A percentile compares a stretch with the other conserved stretches of the same genome.
These are phyloP conservation scores for Yamadazyma kanchanaburiensis DNA, from an alignment of 1,139 yeast genomes.

Conservation along the genomic window DNA sequence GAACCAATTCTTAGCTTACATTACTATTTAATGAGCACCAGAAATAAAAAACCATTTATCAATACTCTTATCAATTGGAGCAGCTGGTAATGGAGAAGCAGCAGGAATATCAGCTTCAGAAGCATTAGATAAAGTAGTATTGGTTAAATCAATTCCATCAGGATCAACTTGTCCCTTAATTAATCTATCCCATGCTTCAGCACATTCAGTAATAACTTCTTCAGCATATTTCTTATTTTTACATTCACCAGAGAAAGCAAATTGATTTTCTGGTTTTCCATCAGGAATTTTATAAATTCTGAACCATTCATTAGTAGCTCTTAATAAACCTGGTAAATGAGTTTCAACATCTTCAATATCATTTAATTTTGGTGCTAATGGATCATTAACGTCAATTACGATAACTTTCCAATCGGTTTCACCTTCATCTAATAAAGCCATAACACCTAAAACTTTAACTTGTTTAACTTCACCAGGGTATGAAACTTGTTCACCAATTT, in stretches of 20 bases:
- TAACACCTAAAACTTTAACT: constrained; percentile 88
- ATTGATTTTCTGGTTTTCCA: constrained; percentile 84
- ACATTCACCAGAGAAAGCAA: constrained; percentile 83
- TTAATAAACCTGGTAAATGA: constrained; percentile 80
- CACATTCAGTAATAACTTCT: constrained; percentile 69
- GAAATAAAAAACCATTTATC: constrained; percentile 99
- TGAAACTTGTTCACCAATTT: constrained; percentile 73
- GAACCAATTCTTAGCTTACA: too few species aligned
- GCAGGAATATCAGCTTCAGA: constrained; percentile 59
- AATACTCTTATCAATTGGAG: constrained; percentile 92
- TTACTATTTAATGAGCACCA: constrained; percentile 63
- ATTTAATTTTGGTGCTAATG: constrained; percentile 69
- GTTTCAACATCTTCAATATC: constrained; percentile 80
- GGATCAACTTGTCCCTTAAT: constrained; percentile 53
- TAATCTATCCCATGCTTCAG: constrained; percentile 73
- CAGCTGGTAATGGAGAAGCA: constrained; percentile 72
- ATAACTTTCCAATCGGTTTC: constrained; percentile 97
- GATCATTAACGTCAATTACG: constrained; percentile 79
- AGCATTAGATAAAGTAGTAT: constrained; percentile 64
- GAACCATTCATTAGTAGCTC: constrained; percentile 90
- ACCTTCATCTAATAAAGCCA: constrained; percentile 95
- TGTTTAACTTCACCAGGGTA: constrained; percentile 73
- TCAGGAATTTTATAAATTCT: constrained; percentile 93
- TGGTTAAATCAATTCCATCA: constrained; percentile 60
- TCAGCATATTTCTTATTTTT: constrained; percentile 68